These are phyloP conservation scores for Panellus pusillus DNA, from an alignment of 768 basidiomycete genomes.

Conservation along the genomic window DNA sequence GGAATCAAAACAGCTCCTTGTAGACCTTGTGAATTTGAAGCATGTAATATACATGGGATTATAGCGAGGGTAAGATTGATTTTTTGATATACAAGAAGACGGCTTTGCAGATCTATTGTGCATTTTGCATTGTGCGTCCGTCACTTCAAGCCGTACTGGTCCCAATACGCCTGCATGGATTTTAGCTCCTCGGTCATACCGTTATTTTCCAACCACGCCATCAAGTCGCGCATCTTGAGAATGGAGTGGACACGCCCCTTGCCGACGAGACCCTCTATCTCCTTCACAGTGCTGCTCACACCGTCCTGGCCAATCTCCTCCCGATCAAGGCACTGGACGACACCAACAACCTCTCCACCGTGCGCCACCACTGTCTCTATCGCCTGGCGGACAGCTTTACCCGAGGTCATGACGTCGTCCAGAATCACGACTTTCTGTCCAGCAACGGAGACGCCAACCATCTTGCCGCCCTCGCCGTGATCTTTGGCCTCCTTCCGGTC, in stretches of 20 bases:
- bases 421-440: conserved; percentile 84
- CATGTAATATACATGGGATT: too few species aligned
- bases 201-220: conserved; percentile 76
- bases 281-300: conserved; percentile 71
- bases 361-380: conserved; percentile 67
- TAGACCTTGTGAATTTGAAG: too few species aligned
- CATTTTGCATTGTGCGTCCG: too few species aligned
- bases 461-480: conserved; percentile 91
- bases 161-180: conserved; percentile 76
- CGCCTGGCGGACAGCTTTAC: conserved; percentile 84
- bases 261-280: conserved; percentile 76
- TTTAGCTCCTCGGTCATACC: conserved; percentile 63
- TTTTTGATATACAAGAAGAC: too few species aligned
- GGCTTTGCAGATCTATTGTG: too few species aligned
- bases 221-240: conserved; percentile 81
- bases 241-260: conserved; percentile 74
- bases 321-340: conserved; percentile 83
- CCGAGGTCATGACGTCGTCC: conserved; percentile 96
- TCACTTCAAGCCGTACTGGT: conserved; percentile 65
- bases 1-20: too few species aligned
- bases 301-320: conserved; percentile 80
- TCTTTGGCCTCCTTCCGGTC: conserved; percentile 96
- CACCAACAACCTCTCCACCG: conserved; percentile 85
- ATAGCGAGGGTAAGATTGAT: too few species aligned
- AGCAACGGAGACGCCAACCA: conserved; percentile 84